Conservation (phyloP, 1,284 basidiomycete genomes). For the Ganoderma sinense region DNA sequence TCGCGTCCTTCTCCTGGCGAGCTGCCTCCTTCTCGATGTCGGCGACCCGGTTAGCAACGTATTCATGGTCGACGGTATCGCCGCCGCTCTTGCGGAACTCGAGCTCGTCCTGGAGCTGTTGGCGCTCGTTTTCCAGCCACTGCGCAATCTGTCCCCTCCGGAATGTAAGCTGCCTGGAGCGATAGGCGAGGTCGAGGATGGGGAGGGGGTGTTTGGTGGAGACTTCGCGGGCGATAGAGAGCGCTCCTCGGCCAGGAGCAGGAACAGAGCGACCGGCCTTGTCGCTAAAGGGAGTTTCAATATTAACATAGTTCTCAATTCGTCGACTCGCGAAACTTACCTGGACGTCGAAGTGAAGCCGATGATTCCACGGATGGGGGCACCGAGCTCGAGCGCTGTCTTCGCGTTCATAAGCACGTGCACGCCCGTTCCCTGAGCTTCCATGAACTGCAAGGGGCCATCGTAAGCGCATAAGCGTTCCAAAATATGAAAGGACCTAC, state of each 20-base stretch:
- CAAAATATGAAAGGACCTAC: constrained; percentile 49
- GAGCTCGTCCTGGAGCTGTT: constrained; percentile 82
- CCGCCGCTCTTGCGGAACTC: constrained; percentile 65
- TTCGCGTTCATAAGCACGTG: constrained; percentile 97
- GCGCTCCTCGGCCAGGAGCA: constrained; percentile 90
- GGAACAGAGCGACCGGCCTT: constrained; percentile 96
- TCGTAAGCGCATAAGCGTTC: constrained; percentile 21
- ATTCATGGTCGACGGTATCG: constrained; percentile 67
- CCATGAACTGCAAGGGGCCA: constrained; percentile 80
- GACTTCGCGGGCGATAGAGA: constrained; percentile 86
- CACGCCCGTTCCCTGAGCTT: constrained; percentile 95
- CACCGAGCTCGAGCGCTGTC: constrained; percentile 94
- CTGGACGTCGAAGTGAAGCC: constrained; percentile 98
- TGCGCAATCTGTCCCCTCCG: constrained; percentile 92
- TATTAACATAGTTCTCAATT: background rate
- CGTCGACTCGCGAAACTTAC: constrained; percentile 50
- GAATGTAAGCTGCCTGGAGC: constrained; percentile 91
- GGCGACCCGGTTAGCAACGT: constrained; percentile 76
- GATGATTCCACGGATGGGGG: constrained; percentile 92
- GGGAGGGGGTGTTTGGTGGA: constrained; percentile 77
- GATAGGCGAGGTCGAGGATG: constrained; percentile 86
- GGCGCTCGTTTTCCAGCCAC: constrained; percentile 91
- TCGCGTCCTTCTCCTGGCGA: constrained; percentile 90
- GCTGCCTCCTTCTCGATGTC: constrained; percentile 90
- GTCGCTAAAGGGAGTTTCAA: constrained; percentile 60